Percentiles rank a stretch among this genome's conserved stretches.
phyloP scores from a whole-genome alignment of 2,329 filamentous ascomycete genomes.

The Fusarium fujikuroi region DNA sequence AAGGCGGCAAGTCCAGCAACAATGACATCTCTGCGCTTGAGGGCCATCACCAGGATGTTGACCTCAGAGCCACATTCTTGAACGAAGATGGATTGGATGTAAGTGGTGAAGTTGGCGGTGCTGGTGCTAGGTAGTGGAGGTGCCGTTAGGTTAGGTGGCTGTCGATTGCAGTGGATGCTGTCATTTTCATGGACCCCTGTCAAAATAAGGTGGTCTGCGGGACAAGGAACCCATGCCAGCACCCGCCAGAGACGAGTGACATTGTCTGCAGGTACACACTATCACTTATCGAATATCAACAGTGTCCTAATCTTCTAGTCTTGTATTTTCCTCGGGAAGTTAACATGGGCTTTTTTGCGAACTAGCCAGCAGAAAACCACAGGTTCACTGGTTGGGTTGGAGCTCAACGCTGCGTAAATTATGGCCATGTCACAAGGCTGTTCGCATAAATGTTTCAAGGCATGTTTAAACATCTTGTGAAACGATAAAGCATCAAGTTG shows the following conservation, averaged over 20 bases:
- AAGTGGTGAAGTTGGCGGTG: constrained; percentile 29
- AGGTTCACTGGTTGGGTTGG: too few species aligned
- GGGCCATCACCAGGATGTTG: constrained; percentile 66
- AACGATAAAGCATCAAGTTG: background rate
- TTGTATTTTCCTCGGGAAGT: too few species aligned
- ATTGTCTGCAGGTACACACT: constrained; percentile 19
- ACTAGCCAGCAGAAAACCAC: background rate
- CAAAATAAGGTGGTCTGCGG: constrained; percentile 7
- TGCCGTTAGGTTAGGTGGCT: constrained; percentile 21
- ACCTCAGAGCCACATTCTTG: constrained; percentile 48
- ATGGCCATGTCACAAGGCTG: background rate
- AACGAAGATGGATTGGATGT: constrained; percentile 30
- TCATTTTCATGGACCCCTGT: constrained; percentile 39
- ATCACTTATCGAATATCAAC: background rate
- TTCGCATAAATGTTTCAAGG: background rate
- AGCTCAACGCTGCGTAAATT: background rate
- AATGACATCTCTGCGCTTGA: constrained; percentile 78
- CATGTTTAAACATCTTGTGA: background rate
- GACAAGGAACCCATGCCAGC: constrained; percentile 34
- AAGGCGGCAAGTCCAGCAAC: constrained; percentile 76
- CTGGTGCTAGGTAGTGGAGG: constrained; percentile 29
- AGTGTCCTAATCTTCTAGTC: background rate
- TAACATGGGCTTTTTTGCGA: background rate
- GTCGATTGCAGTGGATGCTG: constrained; percentile 42
- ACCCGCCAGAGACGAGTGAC: background rate